A percentile compares a stretch with the other conserved stretches of the same genome.
phyloP scores from a whole-genome alignment of 2,329 filamentous ascomycete species.

The Aspergillus oerlinghausenensis region DNA sequence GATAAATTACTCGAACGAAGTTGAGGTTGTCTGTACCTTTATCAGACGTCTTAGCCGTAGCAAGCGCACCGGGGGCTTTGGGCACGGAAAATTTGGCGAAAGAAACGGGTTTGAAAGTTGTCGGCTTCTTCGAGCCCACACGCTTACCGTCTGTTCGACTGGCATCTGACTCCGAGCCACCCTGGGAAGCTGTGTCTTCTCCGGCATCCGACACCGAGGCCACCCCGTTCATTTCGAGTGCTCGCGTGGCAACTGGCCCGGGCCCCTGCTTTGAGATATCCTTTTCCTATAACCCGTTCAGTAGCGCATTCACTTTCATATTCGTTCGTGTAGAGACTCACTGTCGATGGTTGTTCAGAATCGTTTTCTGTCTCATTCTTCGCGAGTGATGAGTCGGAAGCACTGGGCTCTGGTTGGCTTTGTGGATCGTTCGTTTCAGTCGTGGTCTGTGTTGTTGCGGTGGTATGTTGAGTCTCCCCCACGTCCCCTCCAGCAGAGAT shows the following conservation, averaged over 20 bases:
- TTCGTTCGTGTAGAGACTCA: conserved; percentile 20
- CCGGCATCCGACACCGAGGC: conserved; percentile 33
- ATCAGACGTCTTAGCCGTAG: conserved; percentile 49
- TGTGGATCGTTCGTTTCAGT: conserved; percentile 20
- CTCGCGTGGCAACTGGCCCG: conserved; percentile 31
- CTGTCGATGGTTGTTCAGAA: conserved; percentile 22
- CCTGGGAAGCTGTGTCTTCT: conserved; percentile 39
- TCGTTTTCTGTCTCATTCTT: conserved; percentile 22
- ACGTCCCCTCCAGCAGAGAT: conserved; percentile 48
- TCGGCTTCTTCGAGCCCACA: conserved; percentile 55
- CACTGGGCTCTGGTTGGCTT: conserved; percentile 19
- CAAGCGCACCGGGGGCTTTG: conserved; percentile 54
- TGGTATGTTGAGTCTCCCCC: conserved; percentile 40
- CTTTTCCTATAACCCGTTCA: conserved; percentile 26
- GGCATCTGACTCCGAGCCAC: conserved; percentile 60
- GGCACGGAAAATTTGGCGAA: conserved; percentile 63
- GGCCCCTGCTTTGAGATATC: conserved; percentile 27
- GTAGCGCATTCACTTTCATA: conserved; percentile 10
- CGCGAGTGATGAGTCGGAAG: conserved; percentile 14
- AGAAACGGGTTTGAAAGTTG: conserved; percentile 61
- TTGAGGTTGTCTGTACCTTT: conserved; percentile 43
- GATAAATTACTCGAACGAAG: not conserved
- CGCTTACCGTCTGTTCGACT: conserved; percentile 51
- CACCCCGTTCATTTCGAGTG: conserved; percentile 37
- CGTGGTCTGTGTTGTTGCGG: conserved; percentile 28